Conservation (phyloP, 1,139 yeast genomes). For the Kluyveromyces sp. region DNA sequence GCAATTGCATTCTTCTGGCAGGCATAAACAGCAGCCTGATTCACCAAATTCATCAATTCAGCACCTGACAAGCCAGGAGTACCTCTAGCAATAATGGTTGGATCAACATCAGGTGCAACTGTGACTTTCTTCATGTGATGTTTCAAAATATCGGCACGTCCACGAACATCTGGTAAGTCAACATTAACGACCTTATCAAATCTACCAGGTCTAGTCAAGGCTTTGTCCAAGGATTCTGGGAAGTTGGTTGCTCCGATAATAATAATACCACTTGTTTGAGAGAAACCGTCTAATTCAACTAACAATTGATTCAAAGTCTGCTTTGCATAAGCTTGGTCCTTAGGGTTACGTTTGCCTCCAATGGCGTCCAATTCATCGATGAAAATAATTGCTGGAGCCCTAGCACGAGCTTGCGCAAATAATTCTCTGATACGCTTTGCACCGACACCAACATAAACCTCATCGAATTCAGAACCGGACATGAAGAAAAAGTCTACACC, state of each 20-base stretch:
- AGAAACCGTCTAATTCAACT: conserved; percentile 94
- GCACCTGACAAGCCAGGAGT: conserved; percentile 98
- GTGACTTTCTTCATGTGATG: conserved; percentile 93
- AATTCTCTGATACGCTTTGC: conserved; percentile 95
- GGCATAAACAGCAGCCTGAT: conserved; percentile 97
- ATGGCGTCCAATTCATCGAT: conserved; percentile 97
- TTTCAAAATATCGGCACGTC: conserved; percentile 84
- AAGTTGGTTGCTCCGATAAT: conserved; percentile 97
- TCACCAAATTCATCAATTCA: conserved; percentile 86
- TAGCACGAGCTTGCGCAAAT: conserved; percentile 85
- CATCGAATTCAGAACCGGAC: conserved; percentile 98
- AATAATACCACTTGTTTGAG: conserved; percentile 87
- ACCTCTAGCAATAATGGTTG: conserved; percentile 86
- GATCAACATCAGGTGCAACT: conserved; percentile 75
- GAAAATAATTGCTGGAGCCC: conserved; percentile 94
- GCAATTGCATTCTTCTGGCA: conserved; percentile 86
- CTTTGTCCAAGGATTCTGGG: conserved; percentile 94
- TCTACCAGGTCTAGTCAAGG: conserved; percentile 96
- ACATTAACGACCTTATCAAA: conserved; percentile 94
- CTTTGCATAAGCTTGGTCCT: conserved; percentile 95
- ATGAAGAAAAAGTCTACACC: conserved; percentile 97
- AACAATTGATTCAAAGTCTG: conserved; percentile 92
- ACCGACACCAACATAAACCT: conserved; percentile 97
- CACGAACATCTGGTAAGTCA: conserved; percentile 95
- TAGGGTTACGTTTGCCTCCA: conserved; percentile 96